Conservation (phyloP, 331 rosid species). For the Quercus tomentella region DNA sequence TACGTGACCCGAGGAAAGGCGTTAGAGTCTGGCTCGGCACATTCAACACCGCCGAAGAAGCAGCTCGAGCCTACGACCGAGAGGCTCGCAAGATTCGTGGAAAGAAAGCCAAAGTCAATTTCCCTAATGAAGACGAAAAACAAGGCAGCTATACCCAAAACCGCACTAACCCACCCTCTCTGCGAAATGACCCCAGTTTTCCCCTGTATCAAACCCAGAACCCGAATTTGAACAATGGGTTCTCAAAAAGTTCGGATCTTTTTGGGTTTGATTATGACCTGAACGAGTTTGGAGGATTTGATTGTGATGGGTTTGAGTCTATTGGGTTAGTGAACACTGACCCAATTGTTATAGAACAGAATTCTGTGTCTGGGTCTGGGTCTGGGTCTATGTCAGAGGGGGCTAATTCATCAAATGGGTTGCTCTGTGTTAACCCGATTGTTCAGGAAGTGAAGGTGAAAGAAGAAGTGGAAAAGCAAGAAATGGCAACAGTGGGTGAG, state of each 20-base stretch:
- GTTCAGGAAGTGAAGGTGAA: constrained; percentile 5
- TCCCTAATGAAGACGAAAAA: constrained; percentile 67
- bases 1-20: constrained; percentile 95
- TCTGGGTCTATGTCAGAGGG: constrained; percentile 25
- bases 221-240: neutral
- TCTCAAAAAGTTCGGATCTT: constrained; percentile 25
- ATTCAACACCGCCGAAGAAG: constrained; percentile 92
- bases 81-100: constrained; percentile 96
- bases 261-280: constrained; percentile 55
- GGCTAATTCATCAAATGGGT: constrained; percentile 20
- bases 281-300: constrained; percentile 36
- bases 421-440: neutral
- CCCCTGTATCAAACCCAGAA: constrained; percentile 19
- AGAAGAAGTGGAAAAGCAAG: constrained; percentile 7
- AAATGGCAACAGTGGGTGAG: neutral
- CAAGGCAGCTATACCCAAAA: constrained; percentile 8
- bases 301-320: constrained; percentile 14
- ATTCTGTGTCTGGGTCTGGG: constrained; percentile 26
- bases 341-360: constrained; percentile 22
- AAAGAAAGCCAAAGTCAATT: constrained; percentile 92
- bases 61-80: constrained; percentile 91
- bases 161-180: constrained; percentile 11
- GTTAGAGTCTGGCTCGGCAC: constrained; percentile 98
- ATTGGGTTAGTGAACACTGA: constrained; percentile 5
- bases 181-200: neutral